Conservation (phyloP, 116 monocot genomes). For the Posidonia oceanica region DNA sequence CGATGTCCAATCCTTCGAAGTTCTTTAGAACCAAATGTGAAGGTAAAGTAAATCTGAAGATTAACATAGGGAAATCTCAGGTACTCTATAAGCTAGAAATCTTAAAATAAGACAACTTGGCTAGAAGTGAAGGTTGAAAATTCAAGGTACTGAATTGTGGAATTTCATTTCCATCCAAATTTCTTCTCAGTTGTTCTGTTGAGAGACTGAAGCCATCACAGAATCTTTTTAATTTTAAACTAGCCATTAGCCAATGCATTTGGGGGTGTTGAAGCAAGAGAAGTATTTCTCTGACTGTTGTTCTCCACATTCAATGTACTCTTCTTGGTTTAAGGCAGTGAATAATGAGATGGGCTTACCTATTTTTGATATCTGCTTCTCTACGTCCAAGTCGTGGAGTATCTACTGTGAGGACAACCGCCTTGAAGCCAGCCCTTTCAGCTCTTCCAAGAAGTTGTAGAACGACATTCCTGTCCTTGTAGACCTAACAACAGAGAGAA, state of each 20-base stretch:
- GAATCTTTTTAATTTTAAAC: too few species aligned
- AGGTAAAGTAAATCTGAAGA: slow-evolving; percentile 62
- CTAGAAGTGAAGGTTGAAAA: too few species aligned
- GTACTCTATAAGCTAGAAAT: neutral
- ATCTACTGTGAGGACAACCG: slow-evolving; percentile 83
- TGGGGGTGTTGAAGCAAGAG: too few species aligned
- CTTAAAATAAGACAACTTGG: too few species aligned
- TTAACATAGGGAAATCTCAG: neutral
- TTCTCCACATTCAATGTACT: too few species aligned
- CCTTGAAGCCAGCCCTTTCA: slow-evolving; percentile 93
- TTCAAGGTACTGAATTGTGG: too few species aligned
- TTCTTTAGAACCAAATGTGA: slow-evolving; percentile 65
- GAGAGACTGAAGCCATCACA: too few species aligned
- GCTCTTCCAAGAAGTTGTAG: slow-evolving; percentile 85
- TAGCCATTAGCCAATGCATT: too few species aligned
- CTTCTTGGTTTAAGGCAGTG: too few species aligned
- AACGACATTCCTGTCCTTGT: slow-evolving; percentile 87
- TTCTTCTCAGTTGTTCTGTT: too few species aligned
- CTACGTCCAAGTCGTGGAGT: slow-evolving; percentile 85
- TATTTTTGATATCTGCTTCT: slow-evolving; percentile 91
- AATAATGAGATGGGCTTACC: slow-evolving; percentile 18
- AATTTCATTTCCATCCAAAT: too few species aligned
- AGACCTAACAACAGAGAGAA: slow-evolving; percentile 34
- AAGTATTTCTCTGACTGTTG: too few species aligned
- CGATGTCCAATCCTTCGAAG: slow-evolving; percentile 71